phyloP scores from a whole-genome alignment of 2,329 filamentous ascomycete genomes.

The Aspergillus latus region DNA sequence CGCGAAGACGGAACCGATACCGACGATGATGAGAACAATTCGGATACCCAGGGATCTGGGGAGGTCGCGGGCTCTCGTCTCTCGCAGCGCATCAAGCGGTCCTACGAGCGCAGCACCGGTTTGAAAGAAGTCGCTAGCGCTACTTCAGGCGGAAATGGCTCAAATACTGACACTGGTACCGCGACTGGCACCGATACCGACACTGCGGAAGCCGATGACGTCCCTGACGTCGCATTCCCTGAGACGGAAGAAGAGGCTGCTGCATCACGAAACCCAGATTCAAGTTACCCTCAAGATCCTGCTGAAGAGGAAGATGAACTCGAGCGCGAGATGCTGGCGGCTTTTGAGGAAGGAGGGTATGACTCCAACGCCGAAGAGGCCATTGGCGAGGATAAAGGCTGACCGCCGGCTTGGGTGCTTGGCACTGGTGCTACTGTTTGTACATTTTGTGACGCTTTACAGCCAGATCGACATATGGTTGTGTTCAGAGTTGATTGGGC shows the following conservation, averaged over 20 bases:
- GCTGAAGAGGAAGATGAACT: conserved; percentile 50
- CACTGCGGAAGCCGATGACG: neutral
- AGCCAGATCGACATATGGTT: neutral
- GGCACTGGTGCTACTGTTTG: neutral
- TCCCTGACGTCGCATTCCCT: neutral
- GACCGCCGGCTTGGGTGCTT: neutral
- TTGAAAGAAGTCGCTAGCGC: conserved; percentile 38
- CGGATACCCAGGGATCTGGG: conserved; percentile 31
- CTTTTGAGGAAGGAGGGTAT: conserved; percentile 50
- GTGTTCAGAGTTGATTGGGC: neutral
- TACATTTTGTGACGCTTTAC: conserved; percentile 1
- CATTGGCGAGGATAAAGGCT: conserved; percentile 34
- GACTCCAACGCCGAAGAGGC: conserved; percentile 39
- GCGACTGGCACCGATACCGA: neutral
- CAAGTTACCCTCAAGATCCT: conserved; percentile 27
- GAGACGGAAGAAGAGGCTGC: conserved; percentile 25
- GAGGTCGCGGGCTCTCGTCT: conserved; percentile 42
- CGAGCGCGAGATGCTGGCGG: conserved; percentile 59
- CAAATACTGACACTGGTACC: neutral
- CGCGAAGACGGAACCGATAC: conserved; percentile 29
- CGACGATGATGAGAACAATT: conserved; percentile 21
- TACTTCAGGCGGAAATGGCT: neutral
- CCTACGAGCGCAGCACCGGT: conserved; percentile 41
- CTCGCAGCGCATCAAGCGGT: conserved; percentile 43
- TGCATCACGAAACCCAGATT: conserved; percentile 30